Conservation (phyloP, 1,284 basidiomycete species). For the Ceratobasidium sp. region DNA sequence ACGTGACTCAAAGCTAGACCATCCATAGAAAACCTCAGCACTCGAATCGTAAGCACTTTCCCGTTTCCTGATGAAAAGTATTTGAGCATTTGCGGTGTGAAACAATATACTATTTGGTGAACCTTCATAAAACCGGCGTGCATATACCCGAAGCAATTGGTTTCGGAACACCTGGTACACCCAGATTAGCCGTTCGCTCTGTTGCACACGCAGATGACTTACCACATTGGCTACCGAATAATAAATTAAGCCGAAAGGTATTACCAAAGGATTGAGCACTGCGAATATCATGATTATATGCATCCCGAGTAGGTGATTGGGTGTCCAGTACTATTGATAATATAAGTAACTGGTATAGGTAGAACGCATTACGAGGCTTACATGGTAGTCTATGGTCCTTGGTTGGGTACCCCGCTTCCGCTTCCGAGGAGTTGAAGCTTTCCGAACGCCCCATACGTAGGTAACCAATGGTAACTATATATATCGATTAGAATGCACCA, state of each 20-base stretch:
- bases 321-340: slow-evolving; percentile 31
- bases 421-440: slow-evolving; percentile 49
- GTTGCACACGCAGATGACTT: slow-evolving; percentile 10
- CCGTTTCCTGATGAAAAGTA: slow-evolving; percentile 44
- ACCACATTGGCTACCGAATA: slow-evolving; percentile 46
- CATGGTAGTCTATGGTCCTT: slow-evolving; percentile 50
- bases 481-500: too few relatives aligned
- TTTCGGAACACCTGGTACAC: slow-evolving; percentile 18
- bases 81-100: not conserved
- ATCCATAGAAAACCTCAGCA: slow-evolving; percentile 52
- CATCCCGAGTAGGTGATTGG: slow-evolving; percentile 48
- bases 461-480: slow-evolving; percentile 35
- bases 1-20: slow-evolving; percentile 49
- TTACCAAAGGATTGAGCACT: slow-evolving; percentile 51
- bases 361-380: not conserved
- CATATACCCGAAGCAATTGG: slow-evolving; percentile 51
- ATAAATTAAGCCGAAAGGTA: slow-evolving; percentile 47
- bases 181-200: not conserved
- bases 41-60: slow-evolving; percentile 49
- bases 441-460: slow-evolving; percentile 44
- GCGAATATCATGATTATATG: slow-evolving; percentile 52
- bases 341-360: slow-evolving; percentile 32
- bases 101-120: not conserved
- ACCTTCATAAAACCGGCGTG: slow-evolving; percentile 51
- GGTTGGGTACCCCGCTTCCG: slow-evolving; percentile 50